Conservation (phyloP, 441 rosid genomes). For the Erysimum pusillum region DNA sequence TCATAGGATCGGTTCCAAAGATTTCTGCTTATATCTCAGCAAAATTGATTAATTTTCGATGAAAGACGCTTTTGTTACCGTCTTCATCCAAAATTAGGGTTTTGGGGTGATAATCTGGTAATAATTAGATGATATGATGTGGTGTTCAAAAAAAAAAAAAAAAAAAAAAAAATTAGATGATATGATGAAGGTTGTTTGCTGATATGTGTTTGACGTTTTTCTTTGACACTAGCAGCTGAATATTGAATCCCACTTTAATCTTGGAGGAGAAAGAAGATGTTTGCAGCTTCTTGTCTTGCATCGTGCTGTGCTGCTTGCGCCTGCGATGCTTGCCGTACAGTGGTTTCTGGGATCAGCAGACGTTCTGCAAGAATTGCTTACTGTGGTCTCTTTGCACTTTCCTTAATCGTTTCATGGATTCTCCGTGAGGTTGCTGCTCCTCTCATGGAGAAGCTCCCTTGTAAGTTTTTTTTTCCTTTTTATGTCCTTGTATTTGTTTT, state of each 20-base stretch:
- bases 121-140: slow-evolving; percentile 16
- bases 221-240: slow-evolving; percentile 31
- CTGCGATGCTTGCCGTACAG: slow-evolving; percentile 89
- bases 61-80: background rate
- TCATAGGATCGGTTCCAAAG: background rate
- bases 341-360: slow-evolving; percentile 87
- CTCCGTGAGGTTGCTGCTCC: slow-evolving; percentile 96
- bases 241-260: slow-evolving; percentile 32
- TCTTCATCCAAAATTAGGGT: slow-evolving; percentile 20
- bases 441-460: slow-evolving; percentile 92
- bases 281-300: slow-evolving; percentile 94
- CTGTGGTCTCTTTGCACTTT: slow-evolving; percentile 90
- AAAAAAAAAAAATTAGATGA: no score
- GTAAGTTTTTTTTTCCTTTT: slow-evolving; percentile 55
- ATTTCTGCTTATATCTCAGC: background rate
- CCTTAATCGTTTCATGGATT: slow-evolving; percentile 86
- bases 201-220: slow-evolving; percentile 17
- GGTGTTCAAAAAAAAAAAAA: no score
- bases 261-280: slow-evolving; percentile 59
- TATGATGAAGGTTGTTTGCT: slow-evolving; percentile 23
- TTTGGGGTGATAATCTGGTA: background rate
- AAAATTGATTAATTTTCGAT: background rate
- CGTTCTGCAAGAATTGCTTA: slow-evolving; percentile 94
- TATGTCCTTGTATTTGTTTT: background rate
- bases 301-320: slow-evolving; percentile 96